Percentiles rank a stretch among this genome's conserved stretches.
Conservation (phyloP, 2,329 filamentous ascomycete genomes). For the Cladobotryum mycophilum region DNA sequence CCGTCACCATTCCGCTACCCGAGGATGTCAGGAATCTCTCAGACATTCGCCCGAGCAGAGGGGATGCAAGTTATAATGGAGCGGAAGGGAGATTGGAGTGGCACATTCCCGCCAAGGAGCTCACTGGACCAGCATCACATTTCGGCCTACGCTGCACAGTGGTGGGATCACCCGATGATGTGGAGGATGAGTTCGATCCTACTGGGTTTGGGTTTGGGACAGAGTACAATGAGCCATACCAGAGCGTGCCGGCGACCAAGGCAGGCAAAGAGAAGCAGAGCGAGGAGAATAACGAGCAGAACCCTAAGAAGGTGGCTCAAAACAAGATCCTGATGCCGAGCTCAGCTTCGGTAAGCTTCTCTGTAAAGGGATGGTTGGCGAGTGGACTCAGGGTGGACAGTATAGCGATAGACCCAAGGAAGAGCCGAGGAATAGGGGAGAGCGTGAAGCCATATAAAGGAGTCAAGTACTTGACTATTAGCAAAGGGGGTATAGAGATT, state of each 20-base stretch:
- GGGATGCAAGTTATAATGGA: conserved; percentile 76
- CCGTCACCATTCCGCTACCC: conserved; percentile 73
- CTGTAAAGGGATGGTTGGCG: conserved; percentile 62
- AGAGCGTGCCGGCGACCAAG: conserved; percentile 36
- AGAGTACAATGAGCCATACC: conserved; percentile 53
- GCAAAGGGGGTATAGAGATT: conserved; percentile 58
- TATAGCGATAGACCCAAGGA: conserved; percentile 65
- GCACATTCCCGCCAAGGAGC: conserved; percentile 73
- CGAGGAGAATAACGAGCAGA: conserved; percentile 31
- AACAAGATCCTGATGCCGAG: conserved; percentile 76
- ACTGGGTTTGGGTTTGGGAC: conserved; percentile 46
- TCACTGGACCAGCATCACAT: conserved; percentile 57
- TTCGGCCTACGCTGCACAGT: conserved; percentile 77
- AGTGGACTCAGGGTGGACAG: conserved; percentile 63
- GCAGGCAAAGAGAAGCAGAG: conserved; percentile 27
- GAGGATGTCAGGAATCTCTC: conserved; percentile 72
- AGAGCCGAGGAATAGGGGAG: conserved; percentile 78
- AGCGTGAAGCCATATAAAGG: conserved; percentile 94
- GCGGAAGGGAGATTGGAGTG: conserved; percentile 72
- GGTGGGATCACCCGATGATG: conserved; percentile 54
- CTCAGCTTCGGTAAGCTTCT: conserved; percentile 67
- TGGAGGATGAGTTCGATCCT: conserved; percentile 43
- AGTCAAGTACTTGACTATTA: conserved; percentile 88
- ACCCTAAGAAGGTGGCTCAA: conserved; percentile 54
- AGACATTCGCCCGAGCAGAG: conserved; percentile 73